A percentile compares a stretch with the other conserved stretches of the same genome.
Conservation (phyloP, 169 alveolate species). For the Theileria orientalis region DNA sequence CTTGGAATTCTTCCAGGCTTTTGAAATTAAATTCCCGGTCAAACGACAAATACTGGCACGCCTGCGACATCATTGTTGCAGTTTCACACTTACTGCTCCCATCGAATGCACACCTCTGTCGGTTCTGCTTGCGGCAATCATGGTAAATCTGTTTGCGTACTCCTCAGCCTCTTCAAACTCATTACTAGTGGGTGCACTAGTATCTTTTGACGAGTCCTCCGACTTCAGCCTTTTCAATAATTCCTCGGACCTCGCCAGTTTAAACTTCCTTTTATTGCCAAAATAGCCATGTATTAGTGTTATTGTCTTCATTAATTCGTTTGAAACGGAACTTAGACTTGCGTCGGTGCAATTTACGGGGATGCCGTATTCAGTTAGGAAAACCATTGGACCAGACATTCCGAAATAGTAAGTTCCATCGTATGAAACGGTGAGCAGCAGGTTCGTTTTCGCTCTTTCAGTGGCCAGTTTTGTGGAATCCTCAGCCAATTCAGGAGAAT, state of each 20-base stretch:
- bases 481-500: background rate
- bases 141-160: conserved; percentile 57
- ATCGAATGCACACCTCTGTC: conserved; percentile 78
- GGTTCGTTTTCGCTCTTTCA: conserved; percentile 58
- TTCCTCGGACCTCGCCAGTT: background rate
- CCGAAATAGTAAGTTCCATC: conserved; percentile 74
- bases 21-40: conserved; percentile 64
- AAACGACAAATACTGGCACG: conserved; percentile 73
- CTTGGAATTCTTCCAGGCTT: conserved; percentile 56
- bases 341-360: background rate
- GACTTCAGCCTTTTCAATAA: background rate
- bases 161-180: conserved; percentile 3
- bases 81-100: conserved; percentile 45
- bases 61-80: background rate
- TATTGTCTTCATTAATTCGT: conserved; percentile 59
- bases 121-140: conserved; percentile 74
- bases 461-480: background rate
- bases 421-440: conserved; percentile 62
- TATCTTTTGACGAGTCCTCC: background rate
- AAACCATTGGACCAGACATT: conserved; percentile 67
- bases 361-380: conserved; percentile 13
- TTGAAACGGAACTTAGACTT: conserved; percentile 45
- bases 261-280: conserved; percentile 24
- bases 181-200: background rate
- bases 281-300: conserved; percentile 67